Evolutionary conservation across 148 eudicot genomes (phyloP).

Genomic region (Pharnaceum exiguum): DNA sequence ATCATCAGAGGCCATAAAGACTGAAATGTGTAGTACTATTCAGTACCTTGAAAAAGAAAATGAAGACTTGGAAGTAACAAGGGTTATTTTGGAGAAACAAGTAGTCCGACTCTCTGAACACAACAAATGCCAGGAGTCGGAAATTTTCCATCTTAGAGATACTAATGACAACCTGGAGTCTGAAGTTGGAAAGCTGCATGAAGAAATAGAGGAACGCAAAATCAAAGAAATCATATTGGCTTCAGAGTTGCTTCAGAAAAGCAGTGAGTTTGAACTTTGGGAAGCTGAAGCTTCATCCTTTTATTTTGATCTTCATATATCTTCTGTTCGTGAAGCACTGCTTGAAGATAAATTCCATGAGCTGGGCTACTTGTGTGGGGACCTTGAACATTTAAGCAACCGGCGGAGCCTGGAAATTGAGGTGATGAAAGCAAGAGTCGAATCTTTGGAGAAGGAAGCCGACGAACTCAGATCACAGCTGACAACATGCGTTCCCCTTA

Average conservation of each 20-base stretch:
- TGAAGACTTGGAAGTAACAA: slow-evolving; percentile 28
- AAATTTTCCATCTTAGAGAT: slow-evolving; percentile 47
- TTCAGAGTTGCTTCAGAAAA: slow-evolving; percentile 65
- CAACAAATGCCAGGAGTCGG: slow-evolving; percentile 34
- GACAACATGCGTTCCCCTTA: slow-evolving; percentile 49
- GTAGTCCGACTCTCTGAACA: slow-evolving; percentile 36
- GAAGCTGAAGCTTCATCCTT: slow-evolving; percentile 90
- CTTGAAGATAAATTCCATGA: slow-evolving; percentile 69
- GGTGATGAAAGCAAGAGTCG: slow-evolving; percentile 48
- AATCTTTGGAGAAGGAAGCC: slow-evolving; percentile 55
- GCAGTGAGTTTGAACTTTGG: slow-evolving; percentile 77
- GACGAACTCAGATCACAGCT: slow-evolving; percentile 60
- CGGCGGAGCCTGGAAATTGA: slow-evolving; percentile 54
- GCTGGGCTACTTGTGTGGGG: slow-evolving; percentile 55
- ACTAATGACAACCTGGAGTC: slow-evolving; percentile 44
- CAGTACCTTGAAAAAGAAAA: slow-evolving; percentile 34
- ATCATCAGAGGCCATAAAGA: slow-evolving; percentile 33
- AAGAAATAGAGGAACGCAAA: slow-evolving; percentile 58
- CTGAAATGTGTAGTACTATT: slow-evolving; percentile 41
- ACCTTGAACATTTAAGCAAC: slow-evolving; percentile 49
- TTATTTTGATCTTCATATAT: slow-evolving; percentile 86
- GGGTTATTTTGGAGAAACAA: slow-evolving; percentile 38
- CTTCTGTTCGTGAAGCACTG: slow-evolving; percentile 59
- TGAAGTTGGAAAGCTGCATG: slow-evolving; percentile 47
- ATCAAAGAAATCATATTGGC: slow-evolving; percentile 59